Percentiles rank a stretch among this genome's conserved stretches.
Evolutionary conservation across 257 asterid genomes (phyloP).

Genomic region (Cordia subcordata): DNA sequence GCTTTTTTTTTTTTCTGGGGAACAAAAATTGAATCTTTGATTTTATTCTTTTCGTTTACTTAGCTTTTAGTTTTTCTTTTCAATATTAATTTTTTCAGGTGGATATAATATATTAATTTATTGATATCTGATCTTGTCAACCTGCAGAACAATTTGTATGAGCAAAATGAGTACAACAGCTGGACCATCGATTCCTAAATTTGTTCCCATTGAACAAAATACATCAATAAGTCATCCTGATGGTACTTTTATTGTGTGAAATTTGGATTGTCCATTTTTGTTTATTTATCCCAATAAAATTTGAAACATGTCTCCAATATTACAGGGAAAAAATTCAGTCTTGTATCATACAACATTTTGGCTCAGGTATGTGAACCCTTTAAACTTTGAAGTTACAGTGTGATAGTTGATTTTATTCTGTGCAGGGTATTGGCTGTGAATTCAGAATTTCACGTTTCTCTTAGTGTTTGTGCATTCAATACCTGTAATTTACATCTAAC

Average conservation of each 20-base stretch:
- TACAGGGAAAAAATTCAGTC: constrained; percentile 70
- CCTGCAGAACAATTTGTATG: constrained; percentile 43
- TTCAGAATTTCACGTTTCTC: not conserved
- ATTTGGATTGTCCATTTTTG: not conserved
- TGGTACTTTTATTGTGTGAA: constrained; percentile 34
- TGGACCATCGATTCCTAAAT: constrained; percentile 53
- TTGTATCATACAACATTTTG: constrained; percentile 81
- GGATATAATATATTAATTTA: not conserved
- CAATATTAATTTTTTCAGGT: not conserved
- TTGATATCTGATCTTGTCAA: not conserved
- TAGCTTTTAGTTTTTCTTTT: too few species aligned
- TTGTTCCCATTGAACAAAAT: constrained; percentile 69
- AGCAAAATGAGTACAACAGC: constrained; percentile 55
- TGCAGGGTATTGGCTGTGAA: not conserved
- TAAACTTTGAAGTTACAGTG: not conserved
- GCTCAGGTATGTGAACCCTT: constrained; percentile 63
- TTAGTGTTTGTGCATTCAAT: too few species aligned
- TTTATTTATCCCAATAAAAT: not conserved
- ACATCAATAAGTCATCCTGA: constrained; percentile 49
- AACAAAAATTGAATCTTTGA: too few species aligned
- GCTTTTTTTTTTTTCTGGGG: too few species aligned
- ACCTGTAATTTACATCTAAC: not conserved
- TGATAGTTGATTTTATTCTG: not conserved
- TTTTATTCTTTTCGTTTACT: too few species aligned
- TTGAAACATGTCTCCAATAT: constrained; percentile 3